Percentiles rank a stretch among this genome's conserved stretches.
Evolutionary conservation across 2,329 filamentous ascomycete species (phyloP).

Genomic region (Colletotrichum musae): DNA sequence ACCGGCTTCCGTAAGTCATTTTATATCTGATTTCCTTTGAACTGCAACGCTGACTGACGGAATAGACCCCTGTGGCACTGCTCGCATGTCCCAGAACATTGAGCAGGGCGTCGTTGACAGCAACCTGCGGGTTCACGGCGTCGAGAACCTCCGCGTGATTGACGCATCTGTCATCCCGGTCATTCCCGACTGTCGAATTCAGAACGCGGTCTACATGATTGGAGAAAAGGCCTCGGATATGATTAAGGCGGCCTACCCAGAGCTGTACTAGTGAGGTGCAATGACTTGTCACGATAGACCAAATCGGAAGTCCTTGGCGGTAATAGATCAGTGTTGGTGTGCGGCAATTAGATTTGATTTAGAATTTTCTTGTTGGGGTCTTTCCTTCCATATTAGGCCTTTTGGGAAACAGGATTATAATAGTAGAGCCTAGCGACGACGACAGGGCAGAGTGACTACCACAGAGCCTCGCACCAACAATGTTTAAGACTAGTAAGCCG

Average conservation of each 20-base stretch:
- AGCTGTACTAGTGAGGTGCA: slow-evolving; percentile 45
- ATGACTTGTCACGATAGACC: no score
- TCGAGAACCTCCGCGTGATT: slow-evolving; percentile 67
- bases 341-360: no score
- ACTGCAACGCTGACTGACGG: slow-evolving; percentile 21
- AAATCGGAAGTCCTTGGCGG: no score
- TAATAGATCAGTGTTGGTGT: no score
- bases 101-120: slow-evolving; percentile 67
- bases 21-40: no score
- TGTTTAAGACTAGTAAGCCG: no score
- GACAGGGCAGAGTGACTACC: no score
- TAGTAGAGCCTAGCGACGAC: no score
- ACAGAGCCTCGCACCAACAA: no score
- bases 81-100: slow-evolving; percentile 66
- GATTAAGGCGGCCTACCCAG: slow-evolving; percentile 37
- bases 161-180: slow-evolving; percentile 71
- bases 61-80: slow-evolving; percentile 68
- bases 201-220: slow-evolving; percentile 73
- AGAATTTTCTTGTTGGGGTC: no score
- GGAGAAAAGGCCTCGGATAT: slow-evolving; percentile 62
- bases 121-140: slow-evolving; percentile 66
- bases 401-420: no score
- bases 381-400: no score
- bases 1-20: slow-evolving; percentile 65
- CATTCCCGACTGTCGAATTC: slow-evolving; percentile 70